These are phyloP conservation scores for Striga hermonthica DNA, from an alignment of 305 asterid species.

Conservation along the genomic window DNA sequence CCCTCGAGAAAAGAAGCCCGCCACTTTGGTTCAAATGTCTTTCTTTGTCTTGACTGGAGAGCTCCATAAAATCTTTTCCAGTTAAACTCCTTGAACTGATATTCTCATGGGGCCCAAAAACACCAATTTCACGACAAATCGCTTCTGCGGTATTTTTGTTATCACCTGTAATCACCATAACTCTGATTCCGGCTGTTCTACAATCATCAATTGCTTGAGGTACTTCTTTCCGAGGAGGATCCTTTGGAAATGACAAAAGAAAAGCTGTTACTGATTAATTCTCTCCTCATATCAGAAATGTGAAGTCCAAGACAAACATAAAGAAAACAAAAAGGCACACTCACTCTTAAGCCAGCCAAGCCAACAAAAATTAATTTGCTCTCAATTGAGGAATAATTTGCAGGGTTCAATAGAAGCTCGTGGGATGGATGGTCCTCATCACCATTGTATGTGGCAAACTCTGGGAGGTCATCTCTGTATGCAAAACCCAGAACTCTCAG, in stretches of 20 bases:
- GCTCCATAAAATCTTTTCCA: conserved; percentile 66
- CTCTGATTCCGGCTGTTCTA: conserved; percentile 11
- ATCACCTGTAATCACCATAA: conserved; percentile 14
- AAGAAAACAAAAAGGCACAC: conserved; percentile 29
- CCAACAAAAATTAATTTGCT: conserved; percentile 81
- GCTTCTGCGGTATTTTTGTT: conserved; percentile 43
- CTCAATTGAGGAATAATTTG: conserved; percentile 83
- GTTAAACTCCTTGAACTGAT: conserved; percentile 62
- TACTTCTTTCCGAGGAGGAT: conserved; percentile 86
- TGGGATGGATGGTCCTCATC: conserved; percentile 97
- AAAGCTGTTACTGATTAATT: conserved; percentile 12
- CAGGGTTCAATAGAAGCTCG: conserved; percentile 72
- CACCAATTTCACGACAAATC: conserved; percentile 79
- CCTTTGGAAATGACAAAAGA: conserved; percentile 38
- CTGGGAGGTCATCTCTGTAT: conserved; percentile 65
- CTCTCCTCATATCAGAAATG: background rate
- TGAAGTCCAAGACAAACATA: background rate
- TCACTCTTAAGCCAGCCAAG: conserved; percentile 89
- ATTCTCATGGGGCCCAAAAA: conserved; percentile 60
- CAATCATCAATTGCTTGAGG: conserved; percentile 47
- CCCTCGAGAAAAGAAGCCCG: conserved; percentile 32
- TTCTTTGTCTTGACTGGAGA: conserved; percentile 42
- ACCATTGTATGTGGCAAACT: conserved; percentile 71
- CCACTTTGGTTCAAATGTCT: conserved; percentile 55
- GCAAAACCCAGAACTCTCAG: conserved; percentile 91